Evolutionary conservation across 1,284 basidiomycete genomes (phyloP).

Genomic region (Sparassis latifolia): DNA sequence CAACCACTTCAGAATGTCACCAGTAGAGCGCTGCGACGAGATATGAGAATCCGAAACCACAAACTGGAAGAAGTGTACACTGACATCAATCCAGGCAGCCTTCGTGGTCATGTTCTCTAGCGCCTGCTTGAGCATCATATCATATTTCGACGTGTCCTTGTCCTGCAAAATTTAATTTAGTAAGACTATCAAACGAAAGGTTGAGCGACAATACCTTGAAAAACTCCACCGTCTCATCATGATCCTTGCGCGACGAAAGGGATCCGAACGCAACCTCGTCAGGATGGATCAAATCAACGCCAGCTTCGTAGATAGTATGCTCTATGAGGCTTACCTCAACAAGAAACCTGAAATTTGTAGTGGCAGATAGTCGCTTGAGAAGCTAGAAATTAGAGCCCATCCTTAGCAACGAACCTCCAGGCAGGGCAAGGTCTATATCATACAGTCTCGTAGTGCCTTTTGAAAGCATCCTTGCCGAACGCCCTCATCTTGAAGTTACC

Average conservation of each 20-base stretch:
- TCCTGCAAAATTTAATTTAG: slow-evolving; percentile 27
- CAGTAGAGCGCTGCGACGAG: not conserved
- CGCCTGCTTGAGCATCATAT: slow-evolving; percentile 56
- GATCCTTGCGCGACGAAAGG: slow-evolving; percentile 68
- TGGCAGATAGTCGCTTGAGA: no score
- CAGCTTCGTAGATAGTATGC: no score
- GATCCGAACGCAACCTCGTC: slow-evolving; percentile 48
- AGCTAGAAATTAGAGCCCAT: no score
- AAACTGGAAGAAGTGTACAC: slow-evolving; percentile 5
- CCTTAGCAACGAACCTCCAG: no score
- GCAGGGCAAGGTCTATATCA: slow-evolving; percentile 12
- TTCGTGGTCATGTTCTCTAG: slow-evolving; percentile 60
- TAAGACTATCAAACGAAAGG: slow-evolving; percentile 7
- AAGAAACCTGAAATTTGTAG: no score
- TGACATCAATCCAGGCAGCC: slow-evolving; percentile 53
- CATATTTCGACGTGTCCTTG: slow-evolving; percentile 62
- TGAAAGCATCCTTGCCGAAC: slow-evolving; percentile 39
- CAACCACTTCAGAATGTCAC: not conserved
- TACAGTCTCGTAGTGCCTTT: slow-evolving; percentile 58
- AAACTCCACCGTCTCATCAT: slow-evolving; percentile 58
- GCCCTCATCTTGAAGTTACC: slow-evolving; percentile 39
- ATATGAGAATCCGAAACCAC: not conserved
- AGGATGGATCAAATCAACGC: no score
- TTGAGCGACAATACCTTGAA: slow-evolving; percentile 42
- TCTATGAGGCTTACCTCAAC: no score